Evolutionary conservation across 225 moss, liverwort and hornwort genomes (phyloP).

Genomic region (Polytrichum commune): DNA sequence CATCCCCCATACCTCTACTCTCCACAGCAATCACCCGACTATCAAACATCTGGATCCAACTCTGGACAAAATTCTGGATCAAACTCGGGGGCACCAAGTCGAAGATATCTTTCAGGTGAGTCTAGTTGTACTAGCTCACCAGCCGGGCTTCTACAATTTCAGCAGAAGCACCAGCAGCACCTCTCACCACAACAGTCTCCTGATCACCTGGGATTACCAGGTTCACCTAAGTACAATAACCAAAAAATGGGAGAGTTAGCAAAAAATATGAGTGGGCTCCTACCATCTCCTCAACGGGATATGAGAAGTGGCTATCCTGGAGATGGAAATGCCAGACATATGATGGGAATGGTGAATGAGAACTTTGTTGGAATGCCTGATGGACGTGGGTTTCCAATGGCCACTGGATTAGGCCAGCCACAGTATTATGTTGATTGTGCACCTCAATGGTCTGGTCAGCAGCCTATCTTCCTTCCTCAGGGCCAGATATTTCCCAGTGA

Average conservation of each 20-base stretch:
- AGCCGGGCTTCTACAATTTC: conserved; percentile 33
- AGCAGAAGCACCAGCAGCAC: conserved; percentile 35
- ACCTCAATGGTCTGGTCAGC: conserved; percentile 27
- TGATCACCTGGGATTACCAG: conserved; percentile 28
- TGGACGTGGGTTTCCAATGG: conserved; percentile 26
- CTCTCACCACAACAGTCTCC: conserved; percentile 32
- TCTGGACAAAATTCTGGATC: conserved; percentile 35
- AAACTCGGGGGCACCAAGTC: conserved; percentile 13
- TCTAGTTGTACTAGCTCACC: conserved; percentile 31
- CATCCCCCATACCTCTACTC: conserved; percentile 16
- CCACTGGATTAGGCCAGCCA: conserved; percentile 31
- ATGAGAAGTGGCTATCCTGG: conserved; percentile 17
- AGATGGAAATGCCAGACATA: conserved; percentile 13
- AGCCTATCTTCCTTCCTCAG: conserved; percentile 26
- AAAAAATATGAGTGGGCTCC: conserved; percentile 32
- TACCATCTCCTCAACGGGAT: conserved; percentile 37
- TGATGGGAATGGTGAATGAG: conserved; percentile 18
- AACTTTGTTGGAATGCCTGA: conserved; percentile 18
- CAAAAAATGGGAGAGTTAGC: conserved; percentile 10
- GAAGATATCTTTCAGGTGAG: conserved; percentile 32
- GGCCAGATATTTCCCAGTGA: conserved; percentile 33
- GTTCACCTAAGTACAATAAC: conserved; percentile 16
- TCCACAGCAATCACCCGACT: conserved; percentile 29
- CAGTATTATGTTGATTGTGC: conserved; percentile 12
- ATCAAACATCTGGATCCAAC: conserved; percentile 22